Percentiles rank a stretch among this genome's conserved stretches.
Conservation (phyloP, 345 rosid species). For the Salix arbutifolia region DNA sequence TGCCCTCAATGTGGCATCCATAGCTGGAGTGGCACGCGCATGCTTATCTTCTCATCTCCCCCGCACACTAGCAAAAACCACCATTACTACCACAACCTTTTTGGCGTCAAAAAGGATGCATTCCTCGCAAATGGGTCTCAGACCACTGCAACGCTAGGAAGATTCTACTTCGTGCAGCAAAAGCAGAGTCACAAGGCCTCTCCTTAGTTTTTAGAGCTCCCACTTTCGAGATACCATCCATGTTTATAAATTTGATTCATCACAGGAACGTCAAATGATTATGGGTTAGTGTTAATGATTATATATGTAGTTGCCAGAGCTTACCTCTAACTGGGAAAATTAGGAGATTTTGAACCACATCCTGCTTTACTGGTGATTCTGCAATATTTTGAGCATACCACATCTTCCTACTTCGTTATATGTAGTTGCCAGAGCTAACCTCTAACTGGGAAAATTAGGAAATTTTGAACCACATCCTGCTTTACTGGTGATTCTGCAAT, state of each 20-base stretch:
- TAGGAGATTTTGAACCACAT: constrained; percentile 80
- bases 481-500: constrained; percentile 45
- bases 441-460: constrained; percentile 70
- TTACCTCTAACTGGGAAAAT: constrained; percentile 68
- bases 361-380: constrained; percentile 65
- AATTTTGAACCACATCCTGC: constrained; percentile 84
- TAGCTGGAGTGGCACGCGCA: constrained; percentile 13
- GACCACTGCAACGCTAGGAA: constrained; percentile 26
- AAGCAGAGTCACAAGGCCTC: constrained; percentile 54
- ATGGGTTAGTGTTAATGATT: neutral
- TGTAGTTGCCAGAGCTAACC: constrained; percentile 62
- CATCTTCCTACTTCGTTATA: neutral
- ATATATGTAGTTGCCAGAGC: constrained; percentile 47
- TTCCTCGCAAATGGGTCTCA: constrained; percentile 18
- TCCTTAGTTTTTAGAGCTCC: constrained; percentile 67
- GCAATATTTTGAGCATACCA: neutral
- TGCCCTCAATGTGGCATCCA: constrained; percentile 19
- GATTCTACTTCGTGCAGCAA: constrained; percentile 57
- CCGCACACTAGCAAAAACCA: constrained; percentile 9
- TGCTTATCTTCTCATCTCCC: constrained; percentile 3
- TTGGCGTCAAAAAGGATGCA: constrained; percentile 1
- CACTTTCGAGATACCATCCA: constrained; percentile 45
- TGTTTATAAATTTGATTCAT: neutral
- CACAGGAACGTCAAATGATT: neutral
- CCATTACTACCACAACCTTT: neutral